Base-by-base conservation (phyloP, 2,329 filamentous ascomycete species). In the Fusarium sp. region DNA sequence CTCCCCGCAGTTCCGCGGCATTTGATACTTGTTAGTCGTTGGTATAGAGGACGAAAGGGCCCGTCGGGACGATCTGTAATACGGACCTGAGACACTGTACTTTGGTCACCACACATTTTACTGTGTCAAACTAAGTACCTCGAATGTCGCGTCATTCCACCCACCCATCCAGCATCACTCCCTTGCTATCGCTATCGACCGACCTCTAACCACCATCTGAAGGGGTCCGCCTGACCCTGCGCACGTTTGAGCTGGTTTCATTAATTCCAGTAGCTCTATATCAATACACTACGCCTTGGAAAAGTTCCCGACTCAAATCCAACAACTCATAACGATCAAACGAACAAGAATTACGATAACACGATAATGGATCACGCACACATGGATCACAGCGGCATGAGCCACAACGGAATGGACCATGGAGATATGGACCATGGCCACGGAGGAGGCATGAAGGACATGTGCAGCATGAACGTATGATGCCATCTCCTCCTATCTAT, bases 391-490 rank as follows among this genome's bases (percentile, higher is more conserved):
- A 77, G 81, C 64, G 79, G 79, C 53, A 86, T 85, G 79, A 78
- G 83, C 60, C 84, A 86, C 76, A 75, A 80, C 61, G 78, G 79
- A 42, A 86, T 85, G 84, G 82, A 73, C 61, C 79, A 82, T 79
- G 80, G 81, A 69, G 77, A 80, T 60, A 88, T 87, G 84, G 89
- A 86, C 70, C 89, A 91, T 77, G 86, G 86, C 66, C 63, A 66
- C 10, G 64, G 62, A 46, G 88, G 89, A 77, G 86, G 86, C 80
- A 90, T 89, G 86, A 85, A 85, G 60, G 83, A 84, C 74, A 90
- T 91, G 86, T 98, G 95, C 88, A 95, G 87, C 83, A 98, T 98
- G 94, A 97, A 95, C 83, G 95, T 95, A 84, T 78, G 91, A 78
- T 56, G 36, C 22, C 17, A 22, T 47, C 22, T 41, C 33, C 17